Base-by-base conservation (phyloP, 495 filamentous ascomycete species). In the Penicillium waksmanii region DNA sequence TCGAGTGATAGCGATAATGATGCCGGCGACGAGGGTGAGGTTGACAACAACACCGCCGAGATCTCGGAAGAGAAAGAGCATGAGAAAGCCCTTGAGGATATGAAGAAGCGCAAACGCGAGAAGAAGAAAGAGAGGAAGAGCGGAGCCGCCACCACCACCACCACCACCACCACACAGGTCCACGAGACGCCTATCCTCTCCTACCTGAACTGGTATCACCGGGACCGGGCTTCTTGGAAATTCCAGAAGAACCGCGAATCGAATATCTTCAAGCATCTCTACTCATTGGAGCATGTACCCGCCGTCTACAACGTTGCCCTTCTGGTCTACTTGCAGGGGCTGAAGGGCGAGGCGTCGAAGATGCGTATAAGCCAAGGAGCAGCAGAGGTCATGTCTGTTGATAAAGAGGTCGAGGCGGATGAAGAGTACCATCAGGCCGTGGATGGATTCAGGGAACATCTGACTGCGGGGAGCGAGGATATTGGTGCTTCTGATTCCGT, bases 181-280 rank as follows among this genome's bases (percentile, higher is more conserved):
- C 66, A 73, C 53, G 73, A 84, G 63, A 80, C 84, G 47, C 84
- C 87, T 5, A 85, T 91, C 56, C 82, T 96, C 38, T 77, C 74
- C 19, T 96, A 96, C 70, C 80, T 97, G 19, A 81, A 77, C 23
- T 80, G 82, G 68, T 93, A 90, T 81, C 76, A 88, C 69, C 82
- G 81, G 44, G 79, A 84, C 48, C 86, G 84, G 44, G 72, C 79
- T 0, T 77, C 74, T 38, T 97, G 93, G 93, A 97, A 96, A 73
- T 97, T 97, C 77, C 93, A 93, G 78, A 97, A 97, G 77, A 89
- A 87, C 55, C 84, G 89, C 67, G 91, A 96, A 75, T 89, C 85
- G 15, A 83, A 88, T 55, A 74, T 97, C 15, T 84, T 97, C 71
- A 93, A 93, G 75, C 85, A 95, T 68, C 72, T 90, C 21, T 90